Evolutionary conservation across 1,284 basidiomycete genomes (phyloP), one percentile per base, ranked within the genome.

Genomic region (Exsudoporus floridanus): DNA sequence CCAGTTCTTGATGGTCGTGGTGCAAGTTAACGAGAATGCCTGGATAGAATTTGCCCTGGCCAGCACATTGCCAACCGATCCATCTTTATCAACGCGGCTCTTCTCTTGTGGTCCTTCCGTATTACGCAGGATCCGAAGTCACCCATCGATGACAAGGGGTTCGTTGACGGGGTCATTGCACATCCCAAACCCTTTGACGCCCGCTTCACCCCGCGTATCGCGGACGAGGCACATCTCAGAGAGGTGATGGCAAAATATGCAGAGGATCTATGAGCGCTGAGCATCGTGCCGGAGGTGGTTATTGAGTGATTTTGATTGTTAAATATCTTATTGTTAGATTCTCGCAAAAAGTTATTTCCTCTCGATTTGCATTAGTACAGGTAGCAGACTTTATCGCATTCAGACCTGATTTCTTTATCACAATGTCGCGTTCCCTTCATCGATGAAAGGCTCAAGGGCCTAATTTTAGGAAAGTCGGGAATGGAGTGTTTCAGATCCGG

Each of bases 91-190:
- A 86, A 83, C 53, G 77, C 80, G 0, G 81, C 82, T 1, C 72
- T 84, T 13, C 69, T 82, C 0, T 66, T 83, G 33, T 86, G 84
- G 83, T 79, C 83, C 0, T 86, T 86, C 72, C 73, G 67, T 0
- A 72, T 87, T 21, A 69, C 69, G 4, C 61, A 77, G 38, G 81
- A 86, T 60, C 76, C 78, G 0, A 62, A 67, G 2, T 68, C 72
- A 2, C 81, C 82, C 0, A 84, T 87, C 46, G 78, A 86, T 58
- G 73, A 73, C 16, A 66, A 76, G 48, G 82, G 74, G 1, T 83
- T 86, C 56, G 79, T 79, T 14, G 80, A 83, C 54, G 78, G 77
- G 1, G 77, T 81, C 13, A 80, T 84, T 55, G 74, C 77, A 0
- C 83, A 83, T 52, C 83, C 84, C 0, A 61, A 75, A 40, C 80